These are phyloP conservation scores for Suillus tomentosus DNA, from an alignment of 768 basidiomycete species.

Conservation along the genomic window DNA sequence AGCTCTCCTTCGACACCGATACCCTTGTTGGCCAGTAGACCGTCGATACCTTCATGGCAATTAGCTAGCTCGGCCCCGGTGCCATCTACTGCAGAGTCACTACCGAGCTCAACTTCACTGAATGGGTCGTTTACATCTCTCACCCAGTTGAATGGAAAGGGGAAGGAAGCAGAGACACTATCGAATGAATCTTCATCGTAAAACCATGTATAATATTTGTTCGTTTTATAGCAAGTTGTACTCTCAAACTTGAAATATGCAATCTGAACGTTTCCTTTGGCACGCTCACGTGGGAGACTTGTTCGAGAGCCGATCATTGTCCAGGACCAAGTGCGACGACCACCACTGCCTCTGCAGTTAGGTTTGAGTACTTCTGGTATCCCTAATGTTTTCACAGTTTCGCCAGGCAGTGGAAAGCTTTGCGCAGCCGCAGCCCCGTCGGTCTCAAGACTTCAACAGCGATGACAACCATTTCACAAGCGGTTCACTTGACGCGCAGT, in stretches of 20 bases:
- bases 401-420: constrained; percentile 73
- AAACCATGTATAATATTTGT: constrained; percentile 1
- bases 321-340: neutral
- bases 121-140: constrained; percentile 20
- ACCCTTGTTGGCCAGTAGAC: constrained; percentile 54
- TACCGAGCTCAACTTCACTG: constrained; percentile 19
- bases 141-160: constrained; percentile 48
- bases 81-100: constrained; percentile 21
- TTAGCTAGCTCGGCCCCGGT: constrained; percentile 48
- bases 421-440: constrained; percentile 48
- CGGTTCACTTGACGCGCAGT: constrained; percentile 36
- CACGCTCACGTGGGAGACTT: constrained; percentile 11
- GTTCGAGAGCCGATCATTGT: neutral
- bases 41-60: constrained; percentile 92
- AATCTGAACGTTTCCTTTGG: neutral
- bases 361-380: constrained; percentile 3
- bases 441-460: constrained; percentile 35
- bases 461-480: constrained; percentile 35
- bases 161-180: constrained; percentile 50
- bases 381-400: constrained; percentile 72
- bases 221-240: neutral
- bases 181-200: constrained; percentile 20
- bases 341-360: neutral
- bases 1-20: constrained; percentile 53
- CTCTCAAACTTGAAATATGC: neutral